Percentiles rank a stretch among this genome's conserved stretches.
Evolutionary conservation across 2,329 filamentous ascomycete species (phyloP).

Genomic region (Plectosphaerella sp.): DNA sequence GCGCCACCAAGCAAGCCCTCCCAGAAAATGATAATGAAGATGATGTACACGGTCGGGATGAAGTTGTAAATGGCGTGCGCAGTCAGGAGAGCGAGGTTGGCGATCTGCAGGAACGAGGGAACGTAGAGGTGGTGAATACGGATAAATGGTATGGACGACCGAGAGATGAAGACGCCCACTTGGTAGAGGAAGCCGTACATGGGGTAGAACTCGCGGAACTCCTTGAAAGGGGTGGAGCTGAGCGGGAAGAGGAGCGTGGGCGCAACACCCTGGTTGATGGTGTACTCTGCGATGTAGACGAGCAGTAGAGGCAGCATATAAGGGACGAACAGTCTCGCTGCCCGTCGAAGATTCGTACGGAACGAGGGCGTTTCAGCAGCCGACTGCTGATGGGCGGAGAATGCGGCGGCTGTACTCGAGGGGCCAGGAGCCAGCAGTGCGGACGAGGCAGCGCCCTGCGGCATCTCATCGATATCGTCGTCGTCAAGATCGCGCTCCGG

Average conservation of each 20-base stretch:
- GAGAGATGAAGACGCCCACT: slow-evolving; percentile 88
- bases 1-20: slow-evolving; percentile 86
- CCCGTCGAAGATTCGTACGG: slow-evolving; percentile 56
- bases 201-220: slow-evolving; percentile 87
- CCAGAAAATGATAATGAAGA: slow-evolving; percentile 87
- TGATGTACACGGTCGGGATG: slow-evolving; percentile 78
- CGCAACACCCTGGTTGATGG: slow-evolving; percentile 91
- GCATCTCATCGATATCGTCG: slow-evolving; percentile 27
- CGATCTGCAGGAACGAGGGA: slow-evolving; percentile 75
- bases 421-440: slow-evolving; percentile 44
- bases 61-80: slow-evolving; percentile 76
- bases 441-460: slow-evolving; percentile 36
- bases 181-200: slow-evolving; percentile 95
- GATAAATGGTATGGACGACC: slow-evolving; percentile 84
- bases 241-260: slow-evolving; percentile 88
- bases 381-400: slow-evolving; percentile 24
- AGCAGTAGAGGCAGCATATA: slow-evolving; percentile 88
- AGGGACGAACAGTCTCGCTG: slow-evolving; percentile 65
- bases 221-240: slow-evolving; percentile 66
- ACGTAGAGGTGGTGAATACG: slow-evolving; percentile 77
- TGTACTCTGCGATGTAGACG: slow-evolving; percentile 95
- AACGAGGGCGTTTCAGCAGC: slow-evolving; percentile 25
- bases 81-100: slow-evolving; percentile 70
- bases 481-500: slow-evolving; percentile 34
- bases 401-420: slow-evolving; percentile 32